phyloP scores from a whole-genome alignment of 768 basidiomycete species.

The Serendipita vermifera region DNA sequence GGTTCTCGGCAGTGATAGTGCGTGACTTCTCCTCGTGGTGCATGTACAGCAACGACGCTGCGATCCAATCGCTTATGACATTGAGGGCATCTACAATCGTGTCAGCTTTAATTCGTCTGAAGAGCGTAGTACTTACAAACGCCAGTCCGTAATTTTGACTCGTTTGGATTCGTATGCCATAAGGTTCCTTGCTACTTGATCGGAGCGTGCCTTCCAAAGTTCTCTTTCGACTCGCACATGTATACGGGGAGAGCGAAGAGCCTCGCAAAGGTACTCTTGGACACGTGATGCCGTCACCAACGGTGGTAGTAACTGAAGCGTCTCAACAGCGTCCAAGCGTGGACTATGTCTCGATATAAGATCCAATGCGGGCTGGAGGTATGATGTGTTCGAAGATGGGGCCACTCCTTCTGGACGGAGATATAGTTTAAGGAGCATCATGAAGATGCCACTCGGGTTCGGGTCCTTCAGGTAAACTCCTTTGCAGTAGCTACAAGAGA shows the following conservation, averaged over 20 bases:
- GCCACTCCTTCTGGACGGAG: conserved; percentile 52
- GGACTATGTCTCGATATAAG: conserved; percentile 76
- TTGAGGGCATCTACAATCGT: conserved; percentile 64
- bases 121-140: conserved; percentile 53
- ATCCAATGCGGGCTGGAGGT: conserved; percentile 73
- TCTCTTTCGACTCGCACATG: conserved; percentile 57
- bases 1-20: conserved; percentile 91
- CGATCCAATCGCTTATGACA: conserved; percentile 89
- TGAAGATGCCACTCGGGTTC: conserved; percentile 54
- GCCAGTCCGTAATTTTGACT: conserved; percentile 81
- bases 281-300: conserved; percentile 76
- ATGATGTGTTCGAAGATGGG: conserved; percentile 27
- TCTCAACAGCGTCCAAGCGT: conserved; percentile 68
- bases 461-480: conserved; percentile 51
- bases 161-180: conserved; percentile 66
- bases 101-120: background rate
- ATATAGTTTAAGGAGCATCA: conserved; percentile 77
- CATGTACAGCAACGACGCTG: conserved; percentile 88
- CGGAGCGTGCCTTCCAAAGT: conserved; percentile 60
- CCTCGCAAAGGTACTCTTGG: conserved; percentile 59
- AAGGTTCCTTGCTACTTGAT: conserved; percentile 58
- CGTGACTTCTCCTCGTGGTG: conserved; percentile 85
- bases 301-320: conserved; percentile 78
- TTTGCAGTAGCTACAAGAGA: conserved; percentile 66
- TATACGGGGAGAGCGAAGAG: conserved; percentile 50